Base-by-base conservation (phyloP, 1,139 yeast genomes). In the Diutina rugosa region DNA sequence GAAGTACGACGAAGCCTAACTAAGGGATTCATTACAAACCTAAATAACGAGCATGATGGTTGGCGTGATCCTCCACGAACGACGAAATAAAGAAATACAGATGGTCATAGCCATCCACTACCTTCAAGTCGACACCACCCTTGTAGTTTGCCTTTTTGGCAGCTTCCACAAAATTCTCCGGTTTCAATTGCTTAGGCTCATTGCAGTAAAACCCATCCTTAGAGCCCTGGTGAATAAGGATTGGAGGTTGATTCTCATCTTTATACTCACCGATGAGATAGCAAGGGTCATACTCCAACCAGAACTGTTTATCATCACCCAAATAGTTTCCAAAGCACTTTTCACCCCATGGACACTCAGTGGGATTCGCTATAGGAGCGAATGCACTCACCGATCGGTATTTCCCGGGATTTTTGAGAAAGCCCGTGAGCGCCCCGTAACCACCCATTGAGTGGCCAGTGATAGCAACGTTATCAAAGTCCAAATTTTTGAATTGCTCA, bases 391-490 rank as follows among this genome's bases (percentile, higher is more conserved):
- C 95, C 1, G 95, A 84, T 68, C 81, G 82, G 76, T 87, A 93
- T 64, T 76, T 76, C 3, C 84, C 87, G 1, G 93, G 90, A 67
- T 87, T 83, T 61, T 77, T 80, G 57, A 93, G 72, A 67, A 81
- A 91, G 16, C 95, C 84, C 57, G 86, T 74, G 59, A 93, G 72
- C 0, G 99, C 96, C 56, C 99, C 99, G 68, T 80, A 90, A 0
- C 99, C 99, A 55, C 99, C 99, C 98, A 93, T 93, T 2, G 99
- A 93, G 69, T 93, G 98, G 52, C 98, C 98, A 10, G 95, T 84
- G 61, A 93, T 83, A 32, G 93, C 80, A 57, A 85, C 77, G 55
- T 80, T 84, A 29, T 57, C 49, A 57, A 81, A 74, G 67, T 88
- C 86, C 61, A 88, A 73, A 46, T 72, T 69, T 4, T 76, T 63